Percentiles rank a stretch among this genome's conserved stretches.
Evolutionary conservation across 345 rosid species (phyloP).

Genomic region (Carallia pectinifolia): DNA sequence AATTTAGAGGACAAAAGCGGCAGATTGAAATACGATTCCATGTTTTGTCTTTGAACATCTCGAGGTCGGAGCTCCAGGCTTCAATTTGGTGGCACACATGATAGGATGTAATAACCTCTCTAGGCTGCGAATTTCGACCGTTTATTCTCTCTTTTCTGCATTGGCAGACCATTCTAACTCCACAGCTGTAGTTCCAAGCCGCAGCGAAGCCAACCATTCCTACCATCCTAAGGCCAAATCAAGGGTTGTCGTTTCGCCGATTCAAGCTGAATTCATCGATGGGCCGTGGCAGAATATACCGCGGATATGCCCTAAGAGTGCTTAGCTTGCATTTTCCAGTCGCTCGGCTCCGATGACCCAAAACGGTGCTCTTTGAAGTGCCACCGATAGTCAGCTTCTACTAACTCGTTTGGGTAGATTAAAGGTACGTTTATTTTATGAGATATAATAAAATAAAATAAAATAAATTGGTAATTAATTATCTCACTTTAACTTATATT

Average conservation of each 20-base stretch:
- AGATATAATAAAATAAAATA: no score
- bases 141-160: constrained; percentile 2
- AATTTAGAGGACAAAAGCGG: constrained; percentile 13
- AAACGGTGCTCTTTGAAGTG: constrained; percentile 67
- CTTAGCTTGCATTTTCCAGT: constrained; percentile 71
- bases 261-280: constrained; percentile 26
- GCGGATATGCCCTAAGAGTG: constrained; percentile 78
- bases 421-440: no score
- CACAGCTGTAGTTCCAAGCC: constrained; percentile 44
- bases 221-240: constrained; percentile 33
- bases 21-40: constrained; percentile 41
- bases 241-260: constrained; percentile 30
- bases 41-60: constrained; percentile 27
- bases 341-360: constrained; percentile 56
- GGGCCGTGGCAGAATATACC: constrained; percentile 41
- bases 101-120: not conserved
- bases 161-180: constrained; percentile 80
- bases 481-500: no score
- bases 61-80: constrained; percentile 1
- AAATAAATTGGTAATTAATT: no score
- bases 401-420: no score
- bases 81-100: constrained; percentile 5
- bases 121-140: constrained; percentile 9
- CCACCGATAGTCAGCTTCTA: constrained; percentile 46
- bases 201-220: constrained; percentile 32